Evolutionary conservation across 768 basidiomycete species (phyloP).

Genomic region (Mycena galopus): DNA sequence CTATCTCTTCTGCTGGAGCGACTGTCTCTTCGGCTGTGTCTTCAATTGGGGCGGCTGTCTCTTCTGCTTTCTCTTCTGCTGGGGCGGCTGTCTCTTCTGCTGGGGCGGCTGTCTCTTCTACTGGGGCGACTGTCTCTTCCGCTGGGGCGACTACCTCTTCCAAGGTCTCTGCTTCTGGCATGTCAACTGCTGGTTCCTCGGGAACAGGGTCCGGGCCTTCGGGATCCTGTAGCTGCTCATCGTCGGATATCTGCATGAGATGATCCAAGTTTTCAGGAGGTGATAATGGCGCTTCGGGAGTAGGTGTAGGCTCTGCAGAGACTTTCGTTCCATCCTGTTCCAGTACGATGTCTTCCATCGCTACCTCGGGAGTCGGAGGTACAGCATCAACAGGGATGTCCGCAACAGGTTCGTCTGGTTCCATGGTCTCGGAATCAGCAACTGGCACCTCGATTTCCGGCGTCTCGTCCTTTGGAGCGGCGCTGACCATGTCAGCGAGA

Average conservation of each 20-base stretch:
- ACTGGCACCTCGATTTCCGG: conserved; percentile 27
- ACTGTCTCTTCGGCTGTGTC: too few relatives aligned
- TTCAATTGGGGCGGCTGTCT: too few relatives aligned
- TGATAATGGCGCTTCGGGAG: conserved; percentile 4
- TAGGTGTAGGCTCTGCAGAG: conserved; percentile 7
- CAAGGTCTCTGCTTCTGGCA: neutral
- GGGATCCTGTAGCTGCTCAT: conserved; percentile 20
- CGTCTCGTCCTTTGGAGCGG: neutral
- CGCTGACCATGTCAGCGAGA: neutral
- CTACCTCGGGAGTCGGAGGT: conserved; percentile 39
- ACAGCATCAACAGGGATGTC: conserved; percentile 35
- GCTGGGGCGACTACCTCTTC: neutral
- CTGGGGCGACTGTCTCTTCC: too few relatives aligned
- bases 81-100: too few relatives aligned
- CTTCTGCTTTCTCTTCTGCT: too few relatives aligned
- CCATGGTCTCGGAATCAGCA: conserved; percentile 34
- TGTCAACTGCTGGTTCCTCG: conserved; percentile 3
- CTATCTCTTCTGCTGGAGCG: too few relatives aligned
- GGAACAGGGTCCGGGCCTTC: conserved; percentile 10
- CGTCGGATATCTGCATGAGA: conserved; percentile 32
- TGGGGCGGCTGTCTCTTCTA: too few relatives aligned
- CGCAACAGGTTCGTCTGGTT: conserved; percentile 27
- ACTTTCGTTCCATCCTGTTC: neutral
- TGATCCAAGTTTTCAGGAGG: conserved; percentile 28
- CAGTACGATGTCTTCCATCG: conserved; percentile 13